Percentiles rank a stretch among this genome's conserved stretches.
phyloP scores from a whole-genome alignment of 2,329 filamentous ascomycete genomes.

The Xylogone sp. region DNA sequence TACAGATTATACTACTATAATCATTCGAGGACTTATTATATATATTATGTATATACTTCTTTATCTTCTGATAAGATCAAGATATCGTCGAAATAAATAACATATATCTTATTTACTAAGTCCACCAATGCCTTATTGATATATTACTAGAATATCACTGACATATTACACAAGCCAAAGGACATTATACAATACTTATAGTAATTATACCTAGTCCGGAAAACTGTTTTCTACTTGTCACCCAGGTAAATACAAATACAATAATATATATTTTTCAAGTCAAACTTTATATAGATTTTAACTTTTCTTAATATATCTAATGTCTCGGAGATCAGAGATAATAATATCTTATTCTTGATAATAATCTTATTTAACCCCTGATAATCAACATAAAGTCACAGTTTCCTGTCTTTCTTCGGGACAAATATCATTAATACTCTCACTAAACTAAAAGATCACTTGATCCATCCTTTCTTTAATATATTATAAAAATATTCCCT shows the following conservation, averaged over 20 bases:
- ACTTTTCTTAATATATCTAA: constrained; percentile 19
- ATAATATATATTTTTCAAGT: constrained; percentile 29
- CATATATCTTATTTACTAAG: constrained; percentile 3
- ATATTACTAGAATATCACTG: constrained; percentile 21
- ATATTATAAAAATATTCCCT: constrained; percentile 15
- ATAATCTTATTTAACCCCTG: constrained; percentile 29
- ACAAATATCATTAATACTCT: constrained; percentile 27
- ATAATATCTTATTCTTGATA: constrained; percentile 28
- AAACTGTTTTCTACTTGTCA: constrained; percentile 32
- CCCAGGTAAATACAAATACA: constrained; percentile 27
- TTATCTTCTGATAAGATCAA: constrained; percentile 22
- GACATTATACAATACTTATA: constrained; percentile 32
- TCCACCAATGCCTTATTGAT: constrained; percentile 21
- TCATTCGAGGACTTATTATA: constrained; percentile 4
- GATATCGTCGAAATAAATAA: constrained; percentile 28
- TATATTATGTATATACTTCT: constrained; percentile 11
- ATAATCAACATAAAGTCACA: constrained; percentile 33
- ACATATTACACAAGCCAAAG: constrained; percentile 19
- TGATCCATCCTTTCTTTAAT: constrained; percentile 17
- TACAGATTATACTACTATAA: constrained; percentile 2
- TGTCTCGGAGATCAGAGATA: constrained; percentile 29
- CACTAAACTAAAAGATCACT: constrained; percentile 10
- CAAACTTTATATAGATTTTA: constrained; percentile 29
- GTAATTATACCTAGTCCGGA: constrained; percentile 26
- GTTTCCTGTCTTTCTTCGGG: constrained; percentile 24